phyloP scores from a whole-genome alignment of 345 rosid genomes.

The Streptanthus diversifolius region DNA sequence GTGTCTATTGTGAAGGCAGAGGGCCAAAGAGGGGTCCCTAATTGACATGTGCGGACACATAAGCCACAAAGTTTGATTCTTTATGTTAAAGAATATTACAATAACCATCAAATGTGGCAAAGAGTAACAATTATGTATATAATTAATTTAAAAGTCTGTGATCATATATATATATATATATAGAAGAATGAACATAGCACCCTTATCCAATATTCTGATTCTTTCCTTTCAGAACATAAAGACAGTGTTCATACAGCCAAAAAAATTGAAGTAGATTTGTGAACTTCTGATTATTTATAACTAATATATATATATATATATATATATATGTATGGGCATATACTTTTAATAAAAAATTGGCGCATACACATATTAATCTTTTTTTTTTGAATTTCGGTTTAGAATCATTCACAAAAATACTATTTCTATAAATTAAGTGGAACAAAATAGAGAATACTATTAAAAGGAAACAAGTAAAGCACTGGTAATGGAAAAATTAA shows the following conservation, averaged over 20 bases:
- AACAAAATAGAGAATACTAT: not conserved
- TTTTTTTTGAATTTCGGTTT: not conserved
- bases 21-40: not conserved
- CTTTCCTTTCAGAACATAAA: conserved; percentile 21
- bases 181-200: not conserved
- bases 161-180: not conserved
- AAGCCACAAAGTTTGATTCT: conserved; percentile 16
- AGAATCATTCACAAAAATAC: not conserved
- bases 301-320: not conserved
- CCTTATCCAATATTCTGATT: conserved; percentile 31
- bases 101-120: conserved; percentile 23
- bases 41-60: conserved; percentile 6
- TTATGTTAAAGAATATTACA: conserved; percentile 14
- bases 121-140: not conserved
- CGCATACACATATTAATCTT: not conserved
- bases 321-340: not conserved
- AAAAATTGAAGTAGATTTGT: not conserved
- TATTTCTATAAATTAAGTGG: not conserved
- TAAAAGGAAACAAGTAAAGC: not conserved
- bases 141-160: not conserved
- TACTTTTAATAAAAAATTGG: not conserved
- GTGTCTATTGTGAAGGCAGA: not conserved
- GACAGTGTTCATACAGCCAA: conserved; percentile 28
- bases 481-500: too few relatives aligned
- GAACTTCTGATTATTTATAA: conserved; percentile 1